Conservation (phyloP, 345 rosid genomes). For the rapeseed (Brassica napus) region DNA sequence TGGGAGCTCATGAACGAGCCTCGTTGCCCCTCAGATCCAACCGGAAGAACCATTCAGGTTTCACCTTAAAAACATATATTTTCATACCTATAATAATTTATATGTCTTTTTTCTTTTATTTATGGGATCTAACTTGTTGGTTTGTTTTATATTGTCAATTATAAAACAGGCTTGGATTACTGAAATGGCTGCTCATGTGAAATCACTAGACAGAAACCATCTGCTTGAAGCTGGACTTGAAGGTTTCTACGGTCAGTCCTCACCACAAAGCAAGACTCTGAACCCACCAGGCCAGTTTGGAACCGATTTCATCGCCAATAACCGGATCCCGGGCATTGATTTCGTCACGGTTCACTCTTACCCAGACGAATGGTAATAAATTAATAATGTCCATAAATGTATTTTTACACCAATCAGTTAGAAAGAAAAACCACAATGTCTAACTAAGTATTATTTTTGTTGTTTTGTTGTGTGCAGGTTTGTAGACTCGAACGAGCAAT, state of each 20-base stretch:
- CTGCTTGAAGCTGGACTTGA: constrained; percentile 81
- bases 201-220: constrained; percentile 78
- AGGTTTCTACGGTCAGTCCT: constrained; percentile 82
- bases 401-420: too few relatives aligned
- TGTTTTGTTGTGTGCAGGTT: constrained; percentile 49
- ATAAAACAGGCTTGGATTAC: constrained; percentile 68
- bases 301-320: constrained; percentile 86
- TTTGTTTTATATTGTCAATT: neutral
- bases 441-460: too few relatives aligned
- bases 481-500: constrained; percentile 49
- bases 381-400: too few relatives aligned
- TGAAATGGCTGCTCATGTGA: constrained; percentile 85
- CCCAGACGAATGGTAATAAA: constrained; percentile 87
- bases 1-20: neutral
- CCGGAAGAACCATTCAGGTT: constrained; percentile 73
- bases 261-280: constrained; percentile 63
- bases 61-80: neutral
- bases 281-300: constrained; percentile 74
- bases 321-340: constrained; percentile 70
- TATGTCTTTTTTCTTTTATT: neutral
- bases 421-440: too few relatives aligned
- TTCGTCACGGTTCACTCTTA: constrained; percentile 85
- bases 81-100: neutral
- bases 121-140: constrained; percentile 1
- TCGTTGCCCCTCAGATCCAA: neutral